Conservation (phyloP, 257 asterid genomes). For the Solanum corneliomulleri region DNA sequence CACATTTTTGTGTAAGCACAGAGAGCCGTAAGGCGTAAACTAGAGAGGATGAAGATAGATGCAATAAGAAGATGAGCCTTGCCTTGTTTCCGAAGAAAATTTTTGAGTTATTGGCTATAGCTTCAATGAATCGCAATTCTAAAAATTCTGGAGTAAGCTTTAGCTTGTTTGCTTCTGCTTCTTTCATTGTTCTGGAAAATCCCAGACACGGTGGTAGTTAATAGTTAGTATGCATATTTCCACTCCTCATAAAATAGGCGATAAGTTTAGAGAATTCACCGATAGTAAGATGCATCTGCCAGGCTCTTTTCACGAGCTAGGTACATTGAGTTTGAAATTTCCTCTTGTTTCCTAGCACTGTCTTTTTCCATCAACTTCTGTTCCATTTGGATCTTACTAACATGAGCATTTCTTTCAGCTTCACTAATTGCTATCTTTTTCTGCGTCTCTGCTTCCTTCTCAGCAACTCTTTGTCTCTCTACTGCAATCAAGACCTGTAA, state of each 20-base stretch:
- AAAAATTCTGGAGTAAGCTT: slow-evolving; percentile 77
- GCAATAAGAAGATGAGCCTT: neutral
- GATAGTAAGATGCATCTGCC: slow-evolving; percentile 85
- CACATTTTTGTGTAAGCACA: slow-evolving; percentile 6
- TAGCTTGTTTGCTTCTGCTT: slow-evolving; percentile 89
- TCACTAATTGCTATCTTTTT: slow-evolving; percentile 91
- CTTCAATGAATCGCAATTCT: slow-evolving; percentile 82
- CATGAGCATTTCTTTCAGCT: slow-evolving; percentile 86
- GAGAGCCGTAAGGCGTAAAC: neutral
- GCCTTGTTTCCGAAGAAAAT: slow-evolving; percentile 93
- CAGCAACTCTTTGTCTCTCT: slow-evolving; percentile 85
- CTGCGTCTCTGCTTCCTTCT: slow-evolving; percentile 97
- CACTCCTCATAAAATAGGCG: neutral
- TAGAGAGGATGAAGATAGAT: neutral
- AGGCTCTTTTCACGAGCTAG: slow-evolving; percentile 89
- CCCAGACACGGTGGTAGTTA: neutral
- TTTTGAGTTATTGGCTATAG: slow-evolving; percentile 87
- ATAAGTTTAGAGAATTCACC: slow-evolving; percentile 29
- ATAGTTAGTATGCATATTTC: neutral
- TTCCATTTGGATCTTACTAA: slow-evolving; percentile 92
- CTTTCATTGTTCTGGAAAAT: slow-evolving; percentile 54
- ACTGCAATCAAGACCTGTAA: slow-evolving; percentile 80
- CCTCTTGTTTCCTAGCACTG: slow-evolving; percentile 81
- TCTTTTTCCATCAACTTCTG: slow-evolving; percentile 91
- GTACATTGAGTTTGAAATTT: slow-evolving; percentile 81